A percentile compares a stretch with the other conserved stretches of the same genome.
These are phyloP conservation scores for Pulveroboletus sp. DNA, from an alignment of 768 basidiomycete genomes.

Conservation along the genomic window DNA sequence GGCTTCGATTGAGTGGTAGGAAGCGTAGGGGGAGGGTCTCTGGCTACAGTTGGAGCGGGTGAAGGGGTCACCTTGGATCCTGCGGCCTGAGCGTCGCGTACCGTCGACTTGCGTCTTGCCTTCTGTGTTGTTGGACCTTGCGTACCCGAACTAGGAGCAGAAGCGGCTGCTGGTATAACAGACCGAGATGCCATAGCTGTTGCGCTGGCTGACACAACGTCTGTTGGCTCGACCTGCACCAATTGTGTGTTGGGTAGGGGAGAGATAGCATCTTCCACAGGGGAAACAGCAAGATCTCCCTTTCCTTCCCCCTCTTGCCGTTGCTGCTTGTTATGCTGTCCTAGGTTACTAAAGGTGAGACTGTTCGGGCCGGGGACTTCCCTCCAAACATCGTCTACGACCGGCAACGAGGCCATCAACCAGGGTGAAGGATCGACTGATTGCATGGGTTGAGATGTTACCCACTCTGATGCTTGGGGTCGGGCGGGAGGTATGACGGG, in stretches of 20 bases:
- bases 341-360: slow-evolving; percentile 54
- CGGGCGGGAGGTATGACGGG: slow-evolving; percentile 23
- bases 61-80: slow-evolving; percentile 16
- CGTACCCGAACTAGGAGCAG: slow-evolving; percentile 12
- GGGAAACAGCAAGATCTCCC: slow-evolving; percentile 16
- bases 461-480: slow-evolving; percentile 37
- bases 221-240: slow-evolving; percentile 15
- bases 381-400: slow-evolving; percentile 46
- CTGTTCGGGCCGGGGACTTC: slow-evolving; percentile 42
- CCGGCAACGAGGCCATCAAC: slow-evolving; percentile 46
- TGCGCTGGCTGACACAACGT: slow-evolving; percentile 1
- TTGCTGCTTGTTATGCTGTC: slow-evolving; percentile 55
- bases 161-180: slow-evolving; percentile 7
- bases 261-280: slow-evolving; percentile 14
- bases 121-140: slow-evolving; percentile 23
- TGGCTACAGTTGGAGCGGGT: slow-evolving; percentile 6
- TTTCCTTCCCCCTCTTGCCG: slow-evolving; percentile 34
- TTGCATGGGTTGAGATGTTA: slow-evolving; percentile 18
- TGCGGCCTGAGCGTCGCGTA: slow-evolving; percentile 24
- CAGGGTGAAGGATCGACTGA: slow-evolving; percentile 50
- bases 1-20: slow-evolving; percentile 40
- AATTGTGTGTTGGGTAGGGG: slow-evolving; percentile 13
- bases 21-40: slow-evolving; percentile 23
- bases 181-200: slow-evolving; percentile 4
- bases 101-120: slow-evolving; percentile 26